Conservation (phyloP, 768 basidiomycete genomes). For the Crucibulum laeve region DNA sequence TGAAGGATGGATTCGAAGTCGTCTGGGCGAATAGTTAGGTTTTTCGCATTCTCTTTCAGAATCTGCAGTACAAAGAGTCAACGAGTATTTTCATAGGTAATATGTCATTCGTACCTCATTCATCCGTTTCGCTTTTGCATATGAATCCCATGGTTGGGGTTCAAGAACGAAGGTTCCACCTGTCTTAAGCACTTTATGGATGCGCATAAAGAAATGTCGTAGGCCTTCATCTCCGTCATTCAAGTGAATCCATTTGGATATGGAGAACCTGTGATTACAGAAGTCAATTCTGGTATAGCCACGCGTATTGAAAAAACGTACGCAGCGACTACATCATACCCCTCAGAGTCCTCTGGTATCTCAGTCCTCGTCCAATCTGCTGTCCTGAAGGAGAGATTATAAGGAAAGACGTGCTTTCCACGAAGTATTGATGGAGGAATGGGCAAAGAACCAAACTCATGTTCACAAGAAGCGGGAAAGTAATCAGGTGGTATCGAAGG, state of each 20-base stretch:
- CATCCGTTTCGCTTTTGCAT: conserved; percentile 73
- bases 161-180: conserved; percentile 76
- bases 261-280: conserved; percentile 59
- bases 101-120: conserved; percentile 35
- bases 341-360: conserved; percentile 51
- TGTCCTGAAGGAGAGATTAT: conserved; percentile 69
- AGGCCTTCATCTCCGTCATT: conserved; percentile 75
- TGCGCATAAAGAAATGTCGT: conserved; percentile 60
- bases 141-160: conserved; percentile 83
- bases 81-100: background rate
- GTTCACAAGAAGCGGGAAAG: conserved; percentile 76
- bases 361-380: conserved; percentile 67
- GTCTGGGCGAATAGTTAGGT: conserved; percentile 55
- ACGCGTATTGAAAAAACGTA: conserved; percentile 27
- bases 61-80: conserved; percentile 22
- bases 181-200: conserved; percentile 48
- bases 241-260: conserved; percentile 92
- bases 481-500: conserved; percentile 33
- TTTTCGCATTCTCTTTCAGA: conserved; percentile 57
- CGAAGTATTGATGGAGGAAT: conserved; percentile 41
- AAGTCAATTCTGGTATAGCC: background rate
- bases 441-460: conserved; percentile 72
- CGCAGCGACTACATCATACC: conserved; percentile 81
- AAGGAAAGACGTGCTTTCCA: conserved; percentile 54
- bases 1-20: conserved; percentile 53